These are phyloP conservation scores for Teratosphaeria gauchensis DNA, from an alignment of 2,329 filamentous ascomycete genomes.

Conservation along the genomic window DNA sequence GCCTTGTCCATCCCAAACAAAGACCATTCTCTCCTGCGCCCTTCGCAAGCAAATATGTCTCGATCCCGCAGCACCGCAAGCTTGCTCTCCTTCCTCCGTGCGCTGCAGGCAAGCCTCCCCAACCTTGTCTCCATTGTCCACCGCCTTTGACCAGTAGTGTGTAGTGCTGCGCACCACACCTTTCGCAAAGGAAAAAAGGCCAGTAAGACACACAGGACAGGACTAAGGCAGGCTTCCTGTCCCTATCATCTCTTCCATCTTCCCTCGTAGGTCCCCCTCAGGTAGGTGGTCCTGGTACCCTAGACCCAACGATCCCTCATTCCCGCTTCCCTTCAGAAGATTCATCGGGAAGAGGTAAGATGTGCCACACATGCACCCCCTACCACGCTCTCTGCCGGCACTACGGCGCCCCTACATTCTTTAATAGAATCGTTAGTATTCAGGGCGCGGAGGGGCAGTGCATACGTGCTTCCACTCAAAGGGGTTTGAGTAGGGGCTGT, in stretches of 20 bases:
- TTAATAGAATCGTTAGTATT: conserved; percentile 4
- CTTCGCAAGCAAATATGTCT: background rate
- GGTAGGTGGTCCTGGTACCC: background rate
- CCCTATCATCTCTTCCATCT: background rate
- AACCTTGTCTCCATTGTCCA: background rate
- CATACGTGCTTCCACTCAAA: conserved; percentile 4
- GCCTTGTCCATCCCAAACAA: background rate
- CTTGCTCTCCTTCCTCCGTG: background rate
- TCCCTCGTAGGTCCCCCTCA: background rate
- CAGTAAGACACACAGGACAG: background rate
- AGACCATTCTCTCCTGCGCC: background rate
- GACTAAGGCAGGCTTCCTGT: background rate
- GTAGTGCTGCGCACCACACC: background rate
- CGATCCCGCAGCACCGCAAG: background rate
- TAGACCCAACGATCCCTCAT: background rate
- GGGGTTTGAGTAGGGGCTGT: background rate
- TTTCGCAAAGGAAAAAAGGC: background rate
- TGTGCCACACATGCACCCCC: conserved; percentile 7
- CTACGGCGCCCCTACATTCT: conserved; percentile 6
- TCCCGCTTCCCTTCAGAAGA: background rate
- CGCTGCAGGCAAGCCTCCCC: background rate
- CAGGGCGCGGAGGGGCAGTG: conserved; percentile 4
- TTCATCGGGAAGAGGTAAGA: background rate
- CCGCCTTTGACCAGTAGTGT: background rate
- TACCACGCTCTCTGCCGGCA: conserved; percentile 7